These are phyloP conservation scores for Hyphochytrium catenoides DNA, from an alignment of 352 stramenopile genomes.

Conservation along the genomic window DNA sequence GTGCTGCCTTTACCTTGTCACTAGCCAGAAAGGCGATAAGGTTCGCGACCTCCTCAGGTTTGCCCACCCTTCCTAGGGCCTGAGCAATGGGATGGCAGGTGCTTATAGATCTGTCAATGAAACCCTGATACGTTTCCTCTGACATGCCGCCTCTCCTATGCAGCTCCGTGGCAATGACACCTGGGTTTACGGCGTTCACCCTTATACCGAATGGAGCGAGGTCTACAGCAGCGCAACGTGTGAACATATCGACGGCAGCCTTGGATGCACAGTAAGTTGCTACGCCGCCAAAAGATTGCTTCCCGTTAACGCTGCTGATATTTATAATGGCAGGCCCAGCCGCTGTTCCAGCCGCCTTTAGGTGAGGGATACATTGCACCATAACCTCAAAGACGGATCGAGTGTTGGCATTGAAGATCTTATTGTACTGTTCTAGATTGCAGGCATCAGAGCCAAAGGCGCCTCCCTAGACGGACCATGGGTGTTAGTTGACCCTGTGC, in stretches of 20 bases:
- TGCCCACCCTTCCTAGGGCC: slow-evolving; percentile 15
- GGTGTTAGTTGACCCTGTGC: too few species aligned
- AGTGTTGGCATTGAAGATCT: slow-evolving; percentile 19
- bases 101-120: slow-evolving; percentile 17
- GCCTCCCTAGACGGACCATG: too few species aligned
- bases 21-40: slow-evolving; percentile 7
- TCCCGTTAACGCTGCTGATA: slow-evolving; percentile 21
- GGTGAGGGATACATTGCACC: slow-evolving; percentile 14
- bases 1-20: slow-evolving; percentile 12
- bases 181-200: slow-evolving; percentile 22
- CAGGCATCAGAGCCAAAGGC: slow-evolving; percentile 11
- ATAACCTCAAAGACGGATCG: slow-evolving; percentile 22
- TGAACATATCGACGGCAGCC: slow-evolving; percentile 21
- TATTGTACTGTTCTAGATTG: slow-evolving; percentile 17
- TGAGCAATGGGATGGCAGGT: too few species aligned
- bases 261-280: slow-evolving; percentile 23
- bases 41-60: slow-evolving; percentile 19
- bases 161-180: slow-evolving; percentile 22
- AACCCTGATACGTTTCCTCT: slow-evolving; percentile 17
- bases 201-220: slow-evolving; percentile 19
- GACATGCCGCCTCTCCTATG: slow-evolving; percentile 15
- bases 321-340: slow-evolving; percentile 17
- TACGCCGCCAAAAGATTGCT: slow-evolving; percentile 20
- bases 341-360: slow-evolving; percentile 11
- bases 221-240: slow-evolving; percentile 18